Evolutionary conservation across 176 grass and related monocot genomes (phyloP), one percentile per base, ranked within the genome.

Genomic region (Triticum aestivum): DNA sequence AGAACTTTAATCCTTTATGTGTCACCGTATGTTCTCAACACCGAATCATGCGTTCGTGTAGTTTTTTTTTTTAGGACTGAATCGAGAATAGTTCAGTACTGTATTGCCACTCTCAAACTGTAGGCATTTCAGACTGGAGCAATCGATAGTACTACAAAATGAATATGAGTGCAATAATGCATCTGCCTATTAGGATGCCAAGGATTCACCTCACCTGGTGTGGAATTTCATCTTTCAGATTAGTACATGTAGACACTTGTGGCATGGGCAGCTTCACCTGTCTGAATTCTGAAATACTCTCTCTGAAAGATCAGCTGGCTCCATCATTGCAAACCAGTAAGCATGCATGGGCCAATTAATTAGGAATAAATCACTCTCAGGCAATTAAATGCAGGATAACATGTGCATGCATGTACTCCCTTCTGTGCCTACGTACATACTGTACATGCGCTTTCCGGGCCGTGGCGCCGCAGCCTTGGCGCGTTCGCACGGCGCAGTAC

Each of bases 251-350:
- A 75, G 3, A 51, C 38, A 87, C 75, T 64, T 56, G 72, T 61
- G 32, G 63, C 11, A 82, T 85, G 86, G 77, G 89, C 85, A 72
- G 78, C 52, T 88, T 82, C 89, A 85, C 77, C 32, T 83, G 38
- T 72, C 72, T 41, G 62, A 69, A 66, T 65, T 66, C 72, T 77
- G 61, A 75, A 77, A 65, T 77, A 65, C 70, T 88, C 77, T 71
- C 32, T 83, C 73, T 65, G 17, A 44, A 76, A n/a, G 82, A 33
- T 33, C 33, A 83, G 71, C 71, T 85, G 77, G 81, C 61, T 81
- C 62, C 81, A 91, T 85, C 78, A 82, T 85, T 78, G 71, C 9
- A 42, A 42, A 42, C 39, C 9, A 1, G 37, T 38, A 38, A 24
- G 23, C 23, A 24, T 24, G 23, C 23, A 24, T 24, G 23, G 23